Evolutionary conservation across 2,329 filamentous ascomycete species (phyloP).

Genomic region (Phaeosphaeria sp.): DNA sequence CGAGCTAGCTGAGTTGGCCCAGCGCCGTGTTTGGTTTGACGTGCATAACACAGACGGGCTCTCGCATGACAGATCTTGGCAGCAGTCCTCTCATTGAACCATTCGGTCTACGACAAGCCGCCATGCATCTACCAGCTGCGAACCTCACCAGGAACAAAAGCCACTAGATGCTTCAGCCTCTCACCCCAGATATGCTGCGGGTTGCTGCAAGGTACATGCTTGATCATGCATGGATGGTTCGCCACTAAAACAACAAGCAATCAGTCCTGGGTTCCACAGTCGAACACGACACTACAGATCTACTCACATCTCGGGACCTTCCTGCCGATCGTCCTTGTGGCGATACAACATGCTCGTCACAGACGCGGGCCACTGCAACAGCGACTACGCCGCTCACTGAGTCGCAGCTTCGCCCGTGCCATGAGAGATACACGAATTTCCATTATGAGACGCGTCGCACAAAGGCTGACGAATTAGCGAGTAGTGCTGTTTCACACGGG

Average conservation of each 20-base stretch:
- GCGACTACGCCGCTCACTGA: neutral
- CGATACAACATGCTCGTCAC: neutral
- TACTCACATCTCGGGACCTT: neutral
- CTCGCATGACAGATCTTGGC: constrained; percentile 35
- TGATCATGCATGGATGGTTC: neutral
- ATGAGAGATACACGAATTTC: no score
- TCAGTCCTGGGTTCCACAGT: neutral
- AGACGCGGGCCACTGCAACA: neutral
- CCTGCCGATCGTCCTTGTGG: neutral
- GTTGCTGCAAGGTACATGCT: neutral
- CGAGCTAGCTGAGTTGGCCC: constrained; percentile 38
- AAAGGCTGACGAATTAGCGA: neutral
- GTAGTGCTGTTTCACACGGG: neutral
- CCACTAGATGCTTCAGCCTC: neutral
- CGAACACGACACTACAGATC: neutral
- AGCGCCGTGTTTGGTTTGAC: constrained; percentile 35
- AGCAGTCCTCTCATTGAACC: constrained; percentile 11
- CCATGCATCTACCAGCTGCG: neutral
- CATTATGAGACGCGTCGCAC: no score
- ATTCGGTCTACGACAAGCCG: neutral
- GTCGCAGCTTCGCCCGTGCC: neutral
- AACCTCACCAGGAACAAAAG: neutral
- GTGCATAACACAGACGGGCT: constrained; percentile 37
- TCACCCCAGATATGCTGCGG: neutral
- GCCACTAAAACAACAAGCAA: neutral